A percentile compares a stretch with the other conserved stretches of the same genome.
Evolutionary conservation across 2,329 filamentous ascomycete species (phyloP).

Genomic region (Exophiala oligosperma): DNA sequence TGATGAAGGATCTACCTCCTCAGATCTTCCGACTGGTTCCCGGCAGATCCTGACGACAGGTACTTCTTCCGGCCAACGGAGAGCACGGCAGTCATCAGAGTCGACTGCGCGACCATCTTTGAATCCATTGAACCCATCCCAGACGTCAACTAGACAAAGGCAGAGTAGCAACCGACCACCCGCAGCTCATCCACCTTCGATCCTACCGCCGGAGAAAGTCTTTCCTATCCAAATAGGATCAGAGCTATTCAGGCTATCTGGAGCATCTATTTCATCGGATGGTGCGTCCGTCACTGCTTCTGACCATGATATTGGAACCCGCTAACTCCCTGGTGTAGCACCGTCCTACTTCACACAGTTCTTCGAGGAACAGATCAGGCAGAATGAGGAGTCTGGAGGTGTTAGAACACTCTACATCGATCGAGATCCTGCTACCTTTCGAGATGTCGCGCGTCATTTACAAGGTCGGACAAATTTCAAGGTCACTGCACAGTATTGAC

Average conservation of each 20-base stretch:
- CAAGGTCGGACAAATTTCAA: conserved; percentile 55
- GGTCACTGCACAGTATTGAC: conserved; percentile 2
- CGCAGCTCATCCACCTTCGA: conserved; percentile 27
- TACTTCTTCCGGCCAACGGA: conserved; percentile 7
- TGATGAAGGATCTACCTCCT: conserved; percentile 28
- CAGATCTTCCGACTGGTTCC: conserved; percentile 17
- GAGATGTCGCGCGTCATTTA: conserved; percentile 84
- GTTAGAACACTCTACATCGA: conserved; percentile 91
- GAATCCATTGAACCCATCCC: conserved; percentile 11
- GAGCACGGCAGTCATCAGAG: conserved; percentile 16
- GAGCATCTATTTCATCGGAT: conserved; percentile 70
- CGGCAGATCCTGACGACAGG: conserved; percentile 10
- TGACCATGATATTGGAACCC: background rate
- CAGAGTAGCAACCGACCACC: conserved; percentile 19
- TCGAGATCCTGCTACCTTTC: conserved; percentile 84
- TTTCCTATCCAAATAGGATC: conserved; percentile 71
- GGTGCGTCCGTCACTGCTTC: conserved; percentile 50
- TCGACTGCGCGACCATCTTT: conserved; percentile 14
- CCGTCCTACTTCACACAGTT: conserved; percentile 96
- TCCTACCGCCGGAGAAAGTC: conserved; percentile 59
- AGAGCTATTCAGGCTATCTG: conserved; percentile 67
- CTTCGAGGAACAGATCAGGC: conserved; percentile 77
- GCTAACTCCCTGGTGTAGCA: conserved; percentile 59
- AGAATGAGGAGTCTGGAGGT: conserved; percentile 59
- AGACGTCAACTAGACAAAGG: conserved; percentile 13